These are phyloP conservation scores for Corylus heterophylla DNA, from an alignment of 306 rosid genomes.

Conservation along the genomic window DNA sequence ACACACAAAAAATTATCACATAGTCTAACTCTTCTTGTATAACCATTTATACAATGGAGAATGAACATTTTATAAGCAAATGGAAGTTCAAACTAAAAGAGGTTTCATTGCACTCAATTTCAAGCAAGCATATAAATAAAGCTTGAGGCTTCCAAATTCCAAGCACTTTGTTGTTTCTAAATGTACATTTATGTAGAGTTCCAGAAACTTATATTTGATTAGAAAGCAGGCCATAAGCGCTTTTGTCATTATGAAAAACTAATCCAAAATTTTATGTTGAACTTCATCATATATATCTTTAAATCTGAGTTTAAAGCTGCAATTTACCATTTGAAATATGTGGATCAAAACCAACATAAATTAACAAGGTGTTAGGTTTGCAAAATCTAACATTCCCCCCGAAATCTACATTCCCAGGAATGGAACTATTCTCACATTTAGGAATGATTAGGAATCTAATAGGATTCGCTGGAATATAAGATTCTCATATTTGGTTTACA, in stretches of 20 bases:
- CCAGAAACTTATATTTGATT: not conserved
- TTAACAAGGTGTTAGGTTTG: too few relatives aligned
- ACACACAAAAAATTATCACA: too few relatives aligned
- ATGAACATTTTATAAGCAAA: not conserved
- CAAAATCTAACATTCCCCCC: too few relatives aligned
- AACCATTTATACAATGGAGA: too few relatives aligned
- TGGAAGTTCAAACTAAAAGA: not conserved
- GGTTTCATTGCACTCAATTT: not conserved
- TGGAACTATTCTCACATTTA: too few relatives aligned
- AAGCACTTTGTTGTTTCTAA: not conserved
- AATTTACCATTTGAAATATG: conserved; percentile 1
- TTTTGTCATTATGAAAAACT: not conserved
- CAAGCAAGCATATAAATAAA: not conserved
- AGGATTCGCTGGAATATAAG: too few relatives aligned
- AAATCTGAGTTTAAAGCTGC: not conserved
- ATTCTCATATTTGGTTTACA: too few relatives aligned
- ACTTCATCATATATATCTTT: not conserved
- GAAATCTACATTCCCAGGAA: too few relatives aligned
- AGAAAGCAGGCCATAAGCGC: not conserved
- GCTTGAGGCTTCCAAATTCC: not conserved
- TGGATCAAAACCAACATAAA: not conserved
- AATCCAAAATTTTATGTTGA: not conserved
- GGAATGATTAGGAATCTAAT: too few relatives aligned
- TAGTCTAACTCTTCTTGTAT: too few relatives aligned
- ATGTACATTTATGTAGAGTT: not conserved